phyloP scores from a whole-genome alignment of 2,329 filamentous ascomycete species.

The Pseudogymnoascus sp. region DNA sequence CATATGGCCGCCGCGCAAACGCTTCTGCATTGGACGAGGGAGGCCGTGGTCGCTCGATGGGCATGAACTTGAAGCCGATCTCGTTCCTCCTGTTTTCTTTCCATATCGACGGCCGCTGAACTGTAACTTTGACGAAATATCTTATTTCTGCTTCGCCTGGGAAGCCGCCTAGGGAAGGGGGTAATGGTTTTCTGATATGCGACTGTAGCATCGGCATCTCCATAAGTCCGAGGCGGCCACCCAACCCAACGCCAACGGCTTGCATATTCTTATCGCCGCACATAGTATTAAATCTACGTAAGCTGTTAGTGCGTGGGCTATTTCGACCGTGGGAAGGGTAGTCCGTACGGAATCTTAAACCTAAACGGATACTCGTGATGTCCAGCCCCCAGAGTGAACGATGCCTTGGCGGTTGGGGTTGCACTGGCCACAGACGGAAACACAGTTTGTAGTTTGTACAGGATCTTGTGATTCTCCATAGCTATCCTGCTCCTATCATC shows the following conservation, averaged over 20 bases:
- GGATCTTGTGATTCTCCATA: slow-evolving; percentile 61
- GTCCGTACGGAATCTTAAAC: slow-evolving; percentile 56
- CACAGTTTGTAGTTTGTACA: slow-evolving; percentile 68
- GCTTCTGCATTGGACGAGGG: slow-evolving; percentile 64
- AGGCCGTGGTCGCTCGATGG: slow-evolving; percentile 80
- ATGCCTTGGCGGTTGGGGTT: slow-evolving; percentile 22
- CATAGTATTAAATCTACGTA: slow-evolving; percentile 57
- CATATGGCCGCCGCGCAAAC: slow-evolving; percentile 68
- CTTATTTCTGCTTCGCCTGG: slow-evolving; percentile 81
- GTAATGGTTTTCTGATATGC: slow-evolving; percentile 80
- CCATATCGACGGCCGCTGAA: slow-evolving; percentile 80
- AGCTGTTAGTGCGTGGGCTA: slow-evolving; percentile 10
- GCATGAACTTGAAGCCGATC: slow-evolving; percentile 74
- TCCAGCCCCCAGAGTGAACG: slow-evolving; percentile 58
- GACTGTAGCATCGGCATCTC: slow-evolving; percentile 52
- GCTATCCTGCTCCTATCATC: slow-evolving; percentile 29
- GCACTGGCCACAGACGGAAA: slow-evolving; percentile 49
- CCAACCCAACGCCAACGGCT: slow-evolving; percentile 46
- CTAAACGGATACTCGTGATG: slow-evolving; percentile 70
- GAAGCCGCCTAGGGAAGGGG: slow-evolving; percentile 82
- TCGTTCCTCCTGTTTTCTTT: slow-evolving; percentile 77
- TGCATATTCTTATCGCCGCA: slow-evolving; percentile 44
- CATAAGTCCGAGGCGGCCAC: slow-evolving; percentile 54
- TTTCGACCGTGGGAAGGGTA: slow-evolving; percentile 11
- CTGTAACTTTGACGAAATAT: slow-evolving; percentile 94